Conservation (phyloP, 495 filamentous ascomycete genomes). For the Podospora pseudopauciseta region DNA sequence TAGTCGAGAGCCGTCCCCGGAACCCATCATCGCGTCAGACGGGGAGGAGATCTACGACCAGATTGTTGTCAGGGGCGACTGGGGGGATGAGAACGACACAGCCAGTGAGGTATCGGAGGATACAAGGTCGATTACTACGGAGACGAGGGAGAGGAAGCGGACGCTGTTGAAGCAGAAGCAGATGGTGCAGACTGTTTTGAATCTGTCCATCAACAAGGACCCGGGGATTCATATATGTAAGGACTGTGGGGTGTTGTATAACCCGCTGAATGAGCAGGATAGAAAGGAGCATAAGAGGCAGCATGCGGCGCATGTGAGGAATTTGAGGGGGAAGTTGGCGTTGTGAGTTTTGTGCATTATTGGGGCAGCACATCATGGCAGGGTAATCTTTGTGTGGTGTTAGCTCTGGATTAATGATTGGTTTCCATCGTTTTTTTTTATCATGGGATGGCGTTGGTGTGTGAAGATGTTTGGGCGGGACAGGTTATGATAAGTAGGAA, state of each 20-base stretch:
- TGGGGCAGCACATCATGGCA: not conserved
- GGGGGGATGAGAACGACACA: not conserved
- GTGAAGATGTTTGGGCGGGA: not conserved
- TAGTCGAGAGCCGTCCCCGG: not conserved
- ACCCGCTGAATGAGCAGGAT: slow-evolving; percentile 45
- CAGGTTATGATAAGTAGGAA: slow-evolving; percentile 6
- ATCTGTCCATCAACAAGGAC: slow-evolving; percentile 33
- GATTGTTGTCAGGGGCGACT: not conserved
- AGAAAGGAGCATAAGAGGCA: slow-evolving; percentile 40
- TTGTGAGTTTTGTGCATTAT: not conserved
- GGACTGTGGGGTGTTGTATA: slow-evolving; percentile 46
- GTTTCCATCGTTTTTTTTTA: not conserved
- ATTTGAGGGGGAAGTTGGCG: not conserved
- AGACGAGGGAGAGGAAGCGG: slow-evolving; percentile 9
- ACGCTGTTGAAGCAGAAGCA: slow-evolving; percentile 21
- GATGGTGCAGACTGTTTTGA: slow-evolving; percentile 44
- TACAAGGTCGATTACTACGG: not conserved
- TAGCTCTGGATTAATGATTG: not conserved
- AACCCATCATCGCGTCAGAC: not conserved
- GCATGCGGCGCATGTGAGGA: slow-evolving; percentile 31
- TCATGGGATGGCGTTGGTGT: not conserved
- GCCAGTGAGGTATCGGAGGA: not conserved
- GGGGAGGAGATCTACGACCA: not conserved
- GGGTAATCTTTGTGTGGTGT: not conserved
- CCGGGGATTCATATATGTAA: slow-evolving; percentile 44